Conservation (phyloP, 768 basidiomycete species). For the Crepidotus variabilis region DNA sequence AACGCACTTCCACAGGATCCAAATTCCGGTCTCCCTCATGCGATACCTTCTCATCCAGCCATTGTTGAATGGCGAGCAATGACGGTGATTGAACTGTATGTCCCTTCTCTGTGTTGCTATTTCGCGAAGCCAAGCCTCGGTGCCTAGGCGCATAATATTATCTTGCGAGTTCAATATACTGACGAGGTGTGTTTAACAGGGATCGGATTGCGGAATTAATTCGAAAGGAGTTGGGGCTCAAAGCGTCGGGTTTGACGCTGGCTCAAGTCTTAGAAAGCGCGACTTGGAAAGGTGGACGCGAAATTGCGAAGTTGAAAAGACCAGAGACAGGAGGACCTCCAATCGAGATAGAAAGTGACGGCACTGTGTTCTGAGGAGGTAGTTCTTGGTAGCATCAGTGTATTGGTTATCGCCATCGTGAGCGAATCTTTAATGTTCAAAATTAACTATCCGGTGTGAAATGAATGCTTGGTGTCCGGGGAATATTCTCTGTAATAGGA, state of each 20-base stretch:
- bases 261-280: slow-evolving; percentile 92
- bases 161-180: too few species aligned
- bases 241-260: slow-evolving; percentile 54
- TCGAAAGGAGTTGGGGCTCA: slow-evolving; percentile 51
- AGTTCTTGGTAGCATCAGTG: neutral
- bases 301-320: slow-evolving; percentile 79
- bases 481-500: too few species aligned
- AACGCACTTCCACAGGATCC: slow-evolving; percentile 48
- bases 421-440: too few species aligned
- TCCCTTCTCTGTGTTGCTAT: slow-evolving; percentile 7
- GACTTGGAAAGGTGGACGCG: slow-evolving; percentile 95
- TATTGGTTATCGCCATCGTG: neutral
- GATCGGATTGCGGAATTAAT: slow-evolving; percentile 78
- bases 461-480: too few species aligned
- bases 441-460: too few species aligned
- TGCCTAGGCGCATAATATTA: too few species aligned
- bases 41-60: slow-evolving; percentile 78
- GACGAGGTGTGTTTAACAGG: slow-evolving; percentile 31
- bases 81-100: slow-evolving; percentile 90
- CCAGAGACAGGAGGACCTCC: slow-evolving; percentile 77
- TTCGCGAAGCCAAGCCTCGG: too few species aligned
- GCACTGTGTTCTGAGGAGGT: slow-evolving; percentile 62
- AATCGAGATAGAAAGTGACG: slow-evolving; percentile 83
- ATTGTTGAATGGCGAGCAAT: slow-evolving; percentile 96
- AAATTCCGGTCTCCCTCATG: slow-evolving; percentile 52